Percentiles rank a stretch among this genome's conserved stretches.
Evolutionary conservation across 805 yeast genomes (phyloP).

Genomic region (Saccharomycopsis amapae): DNA sequence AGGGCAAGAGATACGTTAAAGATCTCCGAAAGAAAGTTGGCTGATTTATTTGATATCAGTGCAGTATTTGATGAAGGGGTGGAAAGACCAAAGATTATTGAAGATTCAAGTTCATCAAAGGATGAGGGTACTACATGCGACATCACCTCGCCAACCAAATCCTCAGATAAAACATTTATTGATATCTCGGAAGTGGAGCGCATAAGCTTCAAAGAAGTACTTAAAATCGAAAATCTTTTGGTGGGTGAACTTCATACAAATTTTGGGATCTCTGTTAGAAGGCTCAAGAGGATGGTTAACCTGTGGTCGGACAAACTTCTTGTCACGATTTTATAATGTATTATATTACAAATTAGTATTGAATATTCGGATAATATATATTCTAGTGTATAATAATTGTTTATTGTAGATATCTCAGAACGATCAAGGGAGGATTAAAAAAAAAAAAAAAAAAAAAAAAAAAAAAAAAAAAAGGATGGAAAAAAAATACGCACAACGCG

Average conservation of each 20-base stretch:
- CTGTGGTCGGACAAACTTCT: conserved; percentile 11
- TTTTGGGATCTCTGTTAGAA: conserved; percentile 20
- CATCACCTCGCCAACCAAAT: not conserved
- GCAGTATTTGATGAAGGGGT: no score
- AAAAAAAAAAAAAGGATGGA: no score
- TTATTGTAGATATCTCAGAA: no score
- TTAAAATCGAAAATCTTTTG: conserved; percentile 13
- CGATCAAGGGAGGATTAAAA: no score
- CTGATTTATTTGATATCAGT: conserved; percentile 24
- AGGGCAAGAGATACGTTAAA: conserved; percentile 27
- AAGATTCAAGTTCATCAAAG: not conserved
- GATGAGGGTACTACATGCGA: not conserved
- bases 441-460: no score
- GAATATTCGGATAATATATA: no score
- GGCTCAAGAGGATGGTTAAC: conserved; percentile 13
- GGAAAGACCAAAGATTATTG: not conserved
- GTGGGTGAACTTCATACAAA: conserved; percentile 18
- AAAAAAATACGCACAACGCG: no score
- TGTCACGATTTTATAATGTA: not conserved
- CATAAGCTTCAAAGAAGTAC: conserved; percentile 5
- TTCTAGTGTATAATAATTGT: no score
- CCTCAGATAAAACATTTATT: not conserved
- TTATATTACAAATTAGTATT: not conserved
- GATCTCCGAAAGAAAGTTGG: conserved; percentile 24
- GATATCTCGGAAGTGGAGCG: not conserved